Evolutionary conservation across 306 rosid species (phyloP).

Genomic region (Benincasa hispida): DNA sequence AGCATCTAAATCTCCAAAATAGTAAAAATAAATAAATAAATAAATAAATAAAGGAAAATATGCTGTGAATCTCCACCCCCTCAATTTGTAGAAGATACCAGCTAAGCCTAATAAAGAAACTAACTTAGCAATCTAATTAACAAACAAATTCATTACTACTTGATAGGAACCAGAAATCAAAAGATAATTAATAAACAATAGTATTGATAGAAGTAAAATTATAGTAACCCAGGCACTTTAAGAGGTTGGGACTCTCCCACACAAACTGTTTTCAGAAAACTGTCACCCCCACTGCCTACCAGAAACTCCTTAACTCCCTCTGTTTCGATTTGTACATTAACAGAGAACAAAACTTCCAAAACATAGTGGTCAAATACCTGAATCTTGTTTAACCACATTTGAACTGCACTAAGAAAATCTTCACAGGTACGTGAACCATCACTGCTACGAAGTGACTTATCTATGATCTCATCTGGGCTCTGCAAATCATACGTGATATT

Average conservation of each 20-base stretch:
- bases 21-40: not conserved
- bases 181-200: not conserved
- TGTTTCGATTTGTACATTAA: not conserved
- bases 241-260: not conserved
- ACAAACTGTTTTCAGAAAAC: conserved; percentile 1
- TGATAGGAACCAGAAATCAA: not conserved
- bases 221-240: not conserved
- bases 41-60: not conserved
- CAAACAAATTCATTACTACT: not conserved
- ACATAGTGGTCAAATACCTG: conserved; percentile 36
- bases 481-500: conserved; percentile 24
- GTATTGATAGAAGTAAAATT: not conserved
- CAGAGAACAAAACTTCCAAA: not conserved
- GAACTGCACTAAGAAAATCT: conserved; percentile 78
- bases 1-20: not conserved
- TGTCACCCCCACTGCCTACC: not conserved
- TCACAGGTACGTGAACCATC: conserved; percentile 67
- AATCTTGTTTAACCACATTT: conserved; percentile 73
- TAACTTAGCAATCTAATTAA: not conserved
- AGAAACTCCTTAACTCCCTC: not conserved
- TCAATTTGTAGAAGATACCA: not conserved
- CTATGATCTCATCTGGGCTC: conserved; percentile 84
- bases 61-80: not conserved
- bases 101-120: not conserved
- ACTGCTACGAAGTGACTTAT: conserved; percentile 58